These are phyloP conservation scores for Eleusine indica DNA, from an alignment of 176 grass and related monocot species.

Conservation along the genomic window DNA sequence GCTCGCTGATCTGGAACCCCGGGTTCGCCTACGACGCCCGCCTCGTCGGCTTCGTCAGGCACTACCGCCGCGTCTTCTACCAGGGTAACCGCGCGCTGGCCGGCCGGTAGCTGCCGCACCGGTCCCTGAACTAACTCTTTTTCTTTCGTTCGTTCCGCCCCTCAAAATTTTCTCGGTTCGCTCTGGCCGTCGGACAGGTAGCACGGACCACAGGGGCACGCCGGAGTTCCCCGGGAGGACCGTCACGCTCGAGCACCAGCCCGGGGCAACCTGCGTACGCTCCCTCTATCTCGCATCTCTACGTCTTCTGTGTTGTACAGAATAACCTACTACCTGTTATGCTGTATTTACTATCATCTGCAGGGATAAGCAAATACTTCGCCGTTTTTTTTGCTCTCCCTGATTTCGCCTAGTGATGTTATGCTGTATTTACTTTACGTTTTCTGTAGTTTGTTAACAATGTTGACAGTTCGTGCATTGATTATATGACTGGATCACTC, in stretches of 20 bases:
- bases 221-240: constrained; percentile 82
- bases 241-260: constrained; percentile 71
- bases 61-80: constrained; percentile 91
- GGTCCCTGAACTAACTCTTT: neutral
- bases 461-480: neutral
- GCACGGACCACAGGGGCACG: constrained; percentile 93
- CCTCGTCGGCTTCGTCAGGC: constrained; percentile 77
- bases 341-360: neutral
- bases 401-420: neutral
- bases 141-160: neutral
- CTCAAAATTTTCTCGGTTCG: neutral
- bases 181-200: constrained; percentile 45
- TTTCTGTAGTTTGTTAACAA: neutral
- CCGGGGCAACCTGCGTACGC: constrained; percentile 69
- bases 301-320: neutral
- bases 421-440: neutral
- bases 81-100: constrained; percentile 46
- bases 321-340: neutral
- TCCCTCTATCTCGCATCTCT: neutral
- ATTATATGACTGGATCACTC: neutral
- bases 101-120: neutral
- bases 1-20: constrained; percentile 87
- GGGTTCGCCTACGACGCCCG: constrained; percentile 81
- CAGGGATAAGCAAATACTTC: neutral
- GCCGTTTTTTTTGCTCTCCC: neutral